Evolutionary conservation across 2,329 filamentous ascomycete species (phyloP).

Genomic region (Chaetomiaceae sp.): DNA sequence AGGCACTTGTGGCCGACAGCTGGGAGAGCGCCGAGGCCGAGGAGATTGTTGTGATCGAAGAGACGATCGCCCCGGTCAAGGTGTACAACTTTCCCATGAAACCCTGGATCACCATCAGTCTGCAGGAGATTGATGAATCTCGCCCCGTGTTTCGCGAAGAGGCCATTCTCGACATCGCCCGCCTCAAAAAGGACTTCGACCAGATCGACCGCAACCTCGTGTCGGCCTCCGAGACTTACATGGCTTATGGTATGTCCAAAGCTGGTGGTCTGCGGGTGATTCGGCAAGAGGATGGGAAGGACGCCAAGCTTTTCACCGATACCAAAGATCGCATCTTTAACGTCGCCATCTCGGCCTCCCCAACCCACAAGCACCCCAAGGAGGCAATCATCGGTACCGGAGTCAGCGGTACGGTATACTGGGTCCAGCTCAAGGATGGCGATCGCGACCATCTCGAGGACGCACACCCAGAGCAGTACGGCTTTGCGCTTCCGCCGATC

Average conservation of each 20-base stretch:
- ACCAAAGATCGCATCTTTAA: conserved; percentile 94
- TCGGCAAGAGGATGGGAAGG: conserved; percentile 85
- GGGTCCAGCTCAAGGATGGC: conserved; percentile 73
- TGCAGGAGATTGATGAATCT: conserved; percentile 55
- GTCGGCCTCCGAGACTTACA: conserved; percentile 83
- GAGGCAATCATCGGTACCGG: conserved; percentile 90
- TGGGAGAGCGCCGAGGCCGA: conserved; percentile 86
- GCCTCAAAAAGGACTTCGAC: conserved; percentile 95
- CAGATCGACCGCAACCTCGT: conserved; percentile 93
- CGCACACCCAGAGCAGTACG: conserved; percentile 74
- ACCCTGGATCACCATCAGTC: conserved; percentile 85
- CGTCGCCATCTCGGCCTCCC: conserved; percentile 72
- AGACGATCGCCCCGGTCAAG: conserved; percentile 60
- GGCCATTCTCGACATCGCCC: conserved; percentile 84
- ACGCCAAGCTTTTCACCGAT: conserved; percentile 86
- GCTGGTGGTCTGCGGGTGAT: conserved; percentile 90
- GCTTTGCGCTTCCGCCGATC: conserved; percentile 84
- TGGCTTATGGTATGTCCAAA: conserved; percentile 91
- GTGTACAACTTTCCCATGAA: conserved; percentile 97
- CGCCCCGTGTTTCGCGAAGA: conserved; percentile 68
- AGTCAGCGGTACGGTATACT: conserved; percentile 95
- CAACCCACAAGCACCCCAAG: conserved; percentile 54
- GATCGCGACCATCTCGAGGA: conserved; percentile 76
- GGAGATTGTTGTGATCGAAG: conserved; percentile 59
- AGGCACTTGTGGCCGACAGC: conserved; percentile 68